Conservation (phyloP, 1,139 yeast genomes). For the Geotrichum klebahnii region DNA sequence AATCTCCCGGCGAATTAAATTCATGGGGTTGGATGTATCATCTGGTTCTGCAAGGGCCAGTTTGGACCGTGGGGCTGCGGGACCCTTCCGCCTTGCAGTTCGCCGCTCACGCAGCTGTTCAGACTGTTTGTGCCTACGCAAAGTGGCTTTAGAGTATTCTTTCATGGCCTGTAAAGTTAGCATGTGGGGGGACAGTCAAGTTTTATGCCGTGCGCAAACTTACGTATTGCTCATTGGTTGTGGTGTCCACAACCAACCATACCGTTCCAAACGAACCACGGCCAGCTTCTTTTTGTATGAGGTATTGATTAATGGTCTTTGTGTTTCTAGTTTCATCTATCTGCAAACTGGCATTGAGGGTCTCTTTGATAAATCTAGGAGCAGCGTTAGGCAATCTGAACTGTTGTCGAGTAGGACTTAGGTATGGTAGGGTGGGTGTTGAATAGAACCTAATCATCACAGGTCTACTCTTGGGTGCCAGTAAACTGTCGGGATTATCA, state of each 20-base stretch:
- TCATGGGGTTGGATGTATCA: constrained; percentile 30
- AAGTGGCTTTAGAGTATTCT: constrained; percentile 46
- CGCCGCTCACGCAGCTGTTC: constrained; percentile 35
- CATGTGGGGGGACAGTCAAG: background rate
- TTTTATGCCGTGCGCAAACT: constrained; percentile 1
- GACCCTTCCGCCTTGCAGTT: constrained; percentile 23
- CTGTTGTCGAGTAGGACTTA: constrained; percentile 40
- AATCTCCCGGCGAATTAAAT: constrained; percentile 66
- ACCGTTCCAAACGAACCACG: constrained; percentile 90
- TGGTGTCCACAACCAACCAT: constrained; percentile 68
- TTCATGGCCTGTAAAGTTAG: constrained; percentile 55
- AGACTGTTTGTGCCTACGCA: constrained; percentile 48
- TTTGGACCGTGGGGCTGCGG: constrained; percentile 1
- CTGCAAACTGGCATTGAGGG: constrained; percentile 37
- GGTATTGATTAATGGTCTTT: constrained; percentile 47
- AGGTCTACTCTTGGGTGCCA: constrained; percentile 24
- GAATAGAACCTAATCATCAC: constrained; percentile 35
- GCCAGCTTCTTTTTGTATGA: constrained; percentile 62
- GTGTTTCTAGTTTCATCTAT: constrained; percentile 35
- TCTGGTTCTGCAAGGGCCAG: constrained; percentile 1
- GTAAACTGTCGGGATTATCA: background rate
- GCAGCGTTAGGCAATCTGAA: constrained; percentile 36
- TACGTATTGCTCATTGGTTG: constrained; percentile 43
- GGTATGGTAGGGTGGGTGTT: constrained; percentile 33
- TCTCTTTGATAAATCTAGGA: constrained; percentile 40